Conservation (phyloP, 768 basidiomycete genomes). For the Cyclocybe aegerita region DNA sequence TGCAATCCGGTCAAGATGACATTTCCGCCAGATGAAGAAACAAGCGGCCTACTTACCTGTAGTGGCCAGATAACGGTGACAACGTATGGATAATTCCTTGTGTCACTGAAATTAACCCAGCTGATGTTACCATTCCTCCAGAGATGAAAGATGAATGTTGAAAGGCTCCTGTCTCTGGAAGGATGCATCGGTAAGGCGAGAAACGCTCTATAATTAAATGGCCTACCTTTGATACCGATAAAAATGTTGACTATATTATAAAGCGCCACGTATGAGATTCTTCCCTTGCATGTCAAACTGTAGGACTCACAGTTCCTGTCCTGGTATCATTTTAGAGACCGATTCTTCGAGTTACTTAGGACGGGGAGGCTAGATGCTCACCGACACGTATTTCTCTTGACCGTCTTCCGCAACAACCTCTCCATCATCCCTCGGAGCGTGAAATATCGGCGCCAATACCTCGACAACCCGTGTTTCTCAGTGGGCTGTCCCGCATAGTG, state of each 20-base stretch:
- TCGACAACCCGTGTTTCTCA: constrained; percentile 35
- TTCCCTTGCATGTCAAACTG: not conserved
- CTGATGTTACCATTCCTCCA: constrained; percentile 62
- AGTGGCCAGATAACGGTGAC: constrained; percentile 69
- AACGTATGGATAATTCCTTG: constrained; percentile 58
- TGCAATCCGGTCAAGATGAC: not conserved
- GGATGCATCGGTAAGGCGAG: not conserved
- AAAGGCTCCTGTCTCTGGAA: constrained; percentile 51
- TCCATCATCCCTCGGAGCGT: constrained; percentile 53
- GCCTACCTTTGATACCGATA: constrained; percentile 60
- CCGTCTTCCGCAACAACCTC: constrained; percentile 55
- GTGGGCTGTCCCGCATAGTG: constrained; percentile 38
- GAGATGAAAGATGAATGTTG: constrained; percentile 65
- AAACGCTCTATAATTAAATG: not conserved
- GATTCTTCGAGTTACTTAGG: not conserved
- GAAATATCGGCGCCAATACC: constrained; percentile 41
- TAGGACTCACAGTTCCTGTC: constrained; percentile 49
- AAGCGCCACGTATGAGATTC: not conserved
- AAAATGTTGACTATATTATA: constrained; percentile 49
- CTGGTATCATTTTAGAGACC: constrained; percentile 23
- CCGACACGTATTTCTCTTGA: constrained; percentile 57
- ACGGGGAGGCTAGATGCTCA: constrained; percentile 24
- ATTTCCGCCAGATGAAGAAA: not conserved
- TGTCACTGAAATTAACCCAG: constrained; percentile 65
- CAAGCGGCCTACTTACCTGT: constrained; percentile 33